Evolutionary conservation across 73 alveolate species (phyloP).

Genomic region (Vitrella brassicaformis): DNA sequence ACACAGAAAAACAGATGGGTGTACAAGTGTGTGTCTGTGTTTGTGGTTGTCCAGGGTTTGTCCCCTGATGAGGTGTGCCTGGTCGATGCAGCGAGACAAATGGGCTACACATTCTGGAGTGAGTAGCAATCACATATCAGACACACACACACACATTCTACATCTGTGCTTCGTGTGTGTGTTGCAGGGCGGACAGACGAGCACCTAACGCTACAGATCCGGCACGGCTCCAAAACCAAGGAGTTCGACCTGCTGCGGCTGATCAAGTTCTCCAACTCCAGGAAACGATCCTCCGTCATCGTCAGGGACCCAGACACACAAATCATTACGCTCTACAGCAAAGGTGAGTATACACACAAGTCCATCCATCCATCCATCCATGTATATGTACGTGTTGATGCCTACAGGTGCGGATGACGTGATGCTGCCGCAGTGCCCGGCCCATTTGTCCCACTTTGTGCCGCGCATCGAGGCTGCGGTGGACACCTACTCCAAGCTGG

Average conservation of each 20-base stretch:
- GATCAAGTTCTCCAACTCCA: slow-evolving; percentile 55
- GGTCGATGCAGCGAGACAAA: slow-evolving; percentile 54
- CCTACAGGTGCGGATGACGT: no score
- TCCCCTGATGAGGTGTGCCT: slow-evolving; percentile 76
- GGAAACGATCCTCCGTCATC: slow-evolving; percentile 71
- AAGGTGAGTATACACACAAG: neutral
- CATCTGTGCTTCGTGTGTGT: no score
- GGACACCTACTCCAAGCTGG: neutral
- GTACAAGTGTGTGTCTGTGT: neutral
- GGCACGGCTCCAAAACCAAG: slow-evolving; percentile 8
- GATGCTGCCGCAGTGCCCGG: no score
- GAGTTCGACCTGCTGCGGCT: slow-evolving; percentile 55
- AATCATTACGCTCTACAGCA: neutral
- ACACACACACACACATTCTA: no score
- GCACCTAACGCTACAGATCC: neutral
- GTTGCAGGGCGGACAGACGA: neutral
- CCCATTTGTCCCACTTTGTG: no score
- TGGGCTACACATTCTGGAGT: neutral
- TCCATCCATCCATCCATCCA: no score
- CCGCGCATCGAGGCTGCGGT: neutral
- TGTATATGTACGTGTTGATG: no score
- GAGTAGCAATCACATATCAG: no score
- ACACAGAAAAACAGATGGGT: neutral
- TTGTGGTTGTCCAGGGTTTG: slow-evolving; percentile 41
- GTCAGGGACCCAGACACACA: slow-evolving; percentile 3